These are phyloP conservation scores for Ceratobasidium theobromae DNA, from an alignment of 1,284 basidiomycete genomes.

Conservation along the genomic window DNA sequence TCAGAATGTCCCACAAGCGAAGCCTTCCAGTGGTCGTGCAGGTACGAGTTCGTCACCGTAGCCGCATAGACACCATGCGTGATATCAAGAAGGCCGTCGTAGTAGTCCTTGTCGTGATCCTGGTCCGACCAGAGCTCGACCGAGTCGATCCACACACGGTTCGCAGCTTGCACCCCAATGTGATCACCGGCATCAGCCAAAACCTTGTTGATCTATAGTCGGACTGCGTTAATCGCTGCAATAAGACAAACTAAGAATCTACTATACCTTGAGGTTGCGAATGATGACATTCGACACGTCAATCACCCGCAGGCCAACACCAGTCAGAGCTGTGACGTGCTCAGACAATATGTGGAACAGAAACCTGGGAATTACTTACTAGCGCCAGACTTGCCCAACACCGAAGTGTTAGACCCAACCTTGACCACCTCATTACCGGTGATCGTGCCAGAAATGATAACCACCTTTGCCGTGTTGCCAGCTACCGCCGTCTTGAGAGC, in stretches of 20 bases:
- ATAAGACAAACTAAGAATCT: not conserved
- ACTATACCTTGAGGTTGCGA: conserved; percentile 51
- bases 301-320: conserved; percentile 49
- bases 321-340: conserved; percentile 40
- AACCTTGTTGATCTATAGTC: conserved; percentile 49
- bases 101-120: conserved; percentile 48
- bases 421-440: conserved; percentile 49
- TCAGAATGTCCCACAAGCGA: conserved; percentile 51
- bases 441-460: conserved; percentile 44
- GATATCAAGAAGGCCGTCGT: conserved; percentile 30
- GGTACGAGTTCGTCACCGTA: conserved; percentile 48
- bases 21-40: conserved; percentile 50
- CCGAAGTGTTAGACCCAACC: conserved; percentile 51
- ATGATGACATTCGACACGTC: too few relatives aligned
- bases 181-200: conserved; percentile 48
- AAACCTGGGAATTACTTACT: not conserved
- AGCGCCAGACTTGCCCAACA: too few relatives aligned
- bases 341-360: not conserved
- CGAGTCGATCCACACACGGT: conserved; percentile 50
- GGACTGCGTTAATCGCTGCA: not conserved
- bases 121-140: conserved; percentile 49
- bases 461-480: conserved; percentile 32
- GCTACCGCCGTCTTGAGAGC: conserved; percentile 12
- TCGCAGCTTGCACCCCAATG: conserved; percentile 45
- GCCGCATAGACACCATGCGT: conserved; percentile 46